These are phyloP conservation scores for Hypomontagnella submonticulosa DNA, from an alignment of 495 filamentous ascomycete genomes.

Conservation along the genomic window DNA sequence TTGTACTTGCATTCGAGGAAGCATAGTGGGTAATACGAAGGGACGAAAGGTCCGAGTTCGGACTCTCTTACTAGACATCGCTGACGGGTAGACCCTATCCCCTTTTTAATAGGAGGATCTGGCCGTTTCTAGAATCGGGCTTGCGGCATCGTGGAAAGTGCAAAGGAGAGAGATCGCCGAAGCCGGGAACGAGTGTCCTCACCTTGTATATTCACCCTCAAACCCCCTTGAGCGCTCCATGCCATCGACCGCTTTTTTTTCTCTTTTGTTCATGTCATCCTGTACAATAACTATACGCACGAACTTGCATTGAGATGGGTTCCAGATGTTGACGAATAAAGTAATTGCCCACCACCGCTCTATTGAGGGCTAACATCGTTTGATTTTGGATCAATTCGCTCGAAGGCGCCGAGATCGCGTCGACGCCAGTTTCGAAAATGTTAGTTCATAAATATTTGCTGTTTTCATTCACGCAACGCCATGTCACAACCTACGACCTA, in stretches of 20 bases:
- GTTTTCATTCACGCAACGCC: not conserved
- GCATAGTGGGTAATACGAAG: slow-evolving; percentile 44
- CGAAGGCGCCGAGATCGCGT: not conserved
- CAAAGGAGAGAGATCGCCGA: slow-evolving; percentile 22
- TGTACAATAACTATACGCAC: slow-evolving; percentile 44
- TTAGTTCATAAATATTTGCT: slow-evolving; percentile 22
- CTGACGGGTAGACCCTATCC: slow-evolving; percentile 10
- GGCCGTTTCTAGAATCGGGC: slow-evolving; percentile 12
- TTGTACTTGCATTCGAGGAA: slow-evolving; percentile 43
- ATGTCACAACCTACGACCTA: slow-evolving; percentile 3
- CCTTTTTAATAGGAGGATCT: slow-evolving; percentile 13
- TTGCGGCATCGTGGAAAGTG: slow-evolving; percentile 31
- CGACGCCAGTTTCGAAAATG: not conserved
- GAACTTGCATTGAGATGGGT: slow-evolving; percentile 40
- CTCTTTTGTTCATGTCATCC: slow-evolving; percentile 34
- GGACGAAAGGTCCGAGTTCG: slow-evolving; percentile 33
- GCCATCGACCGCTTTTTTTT: slow-evolving; percentile 24
- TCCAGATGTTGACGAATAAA: slow-evolving; percentile 38
- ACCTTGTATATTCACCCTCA: slow-evolving; percentile 37
- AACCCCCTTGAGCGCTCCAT: slow-evolving; percentile 17
- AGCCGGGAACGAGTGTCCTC: slow-evolving; percentile 22
- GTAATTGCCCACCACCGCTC: slow-evolving; percentile 33
- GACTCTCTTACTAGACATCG: slow-evolving; percentile 29
- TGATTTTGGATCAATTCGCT: not conserved
- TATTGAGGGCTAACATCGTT: not conserved